A percentile compares a stretch with the other conserved stretches of the same genome.
These are phyloP conservation scores for Panaeolus papilionaceus DNA, from an alignment of 768 basidiomycete species.

Conservation along the genomic window DNA sequence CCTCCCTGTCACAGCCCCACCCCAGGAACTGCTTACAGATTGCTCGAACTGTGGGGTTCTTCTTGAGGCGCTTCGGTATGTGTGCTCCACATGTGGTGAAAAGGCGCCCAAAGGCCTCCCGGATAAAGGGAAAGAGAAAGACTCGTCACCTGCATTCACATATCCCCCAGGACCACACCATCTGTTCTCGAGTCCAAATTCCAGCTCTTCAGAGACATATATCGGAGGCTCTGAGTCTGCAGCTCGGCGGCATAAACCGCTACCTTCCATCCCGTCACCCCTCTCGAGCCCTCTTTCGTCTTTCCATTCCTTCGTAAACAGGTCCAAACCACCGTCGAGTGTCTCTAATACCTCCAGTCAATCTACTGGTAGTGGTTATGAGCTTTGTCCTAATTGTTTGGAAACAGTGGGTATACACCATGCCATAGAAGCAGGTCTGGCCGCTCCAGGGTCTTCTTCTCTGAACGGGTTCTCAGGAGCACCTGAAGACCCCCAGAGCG, in stretches of 20 bases:
- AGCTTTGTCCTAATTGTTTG: constrained; percentile 85
- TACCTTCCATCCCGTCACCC: constrained; percentile 46
- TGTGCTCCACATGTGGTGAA: constrained; percentile 89
- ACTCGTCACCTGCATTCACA: constrained; percentile 39
- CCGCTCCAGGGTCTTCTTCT: constrained; percentile 54
- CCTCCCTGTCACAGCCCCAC: constrained; percentile 53
- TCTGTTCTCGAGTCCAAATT: constrained; percentile 34
- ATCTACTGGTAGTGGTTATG: constrained; percentile 60
- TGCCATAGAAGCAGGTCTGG: constrained; percentile 64
- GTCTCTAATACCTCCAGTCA: constrained; percentile 26
- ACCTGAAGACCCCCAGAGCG: constrained; percentile 58
- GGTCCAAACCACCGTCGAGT: constrained; percentile 27
- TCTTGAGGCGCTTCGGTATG: constrained; percentile 86
- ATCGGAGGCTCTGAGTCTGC: constrained; percentile 39
- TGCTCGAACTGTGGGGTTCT: constrained; percentile 83
- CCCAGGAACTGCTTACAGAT: constrained; percentile 69
- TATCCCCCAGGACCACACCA: constrained; percentile 37
- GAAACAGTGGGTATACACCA: constrained; percentile 81
- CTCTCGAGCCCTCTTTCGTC: constrained; percentile 23
- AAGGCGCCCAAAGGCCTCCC: constrained; percentile 52
- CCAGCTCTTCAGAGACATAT: constrained; percentile 46
- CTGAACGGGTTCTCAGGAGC: constrained; percentile 36
- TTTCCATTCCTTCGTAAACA: constrained; percentile 28
- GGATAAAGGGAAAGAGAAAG: constrained; percentile 60
- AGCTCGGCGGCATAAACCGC: constrained; percentile 45